Percentiles rank a stretch among this genome's conserved stretches.
phyloP scores from a whole-genome alignment of 1,284 basidiomycete species.

The Ceratobasidium sp. region DNA sequence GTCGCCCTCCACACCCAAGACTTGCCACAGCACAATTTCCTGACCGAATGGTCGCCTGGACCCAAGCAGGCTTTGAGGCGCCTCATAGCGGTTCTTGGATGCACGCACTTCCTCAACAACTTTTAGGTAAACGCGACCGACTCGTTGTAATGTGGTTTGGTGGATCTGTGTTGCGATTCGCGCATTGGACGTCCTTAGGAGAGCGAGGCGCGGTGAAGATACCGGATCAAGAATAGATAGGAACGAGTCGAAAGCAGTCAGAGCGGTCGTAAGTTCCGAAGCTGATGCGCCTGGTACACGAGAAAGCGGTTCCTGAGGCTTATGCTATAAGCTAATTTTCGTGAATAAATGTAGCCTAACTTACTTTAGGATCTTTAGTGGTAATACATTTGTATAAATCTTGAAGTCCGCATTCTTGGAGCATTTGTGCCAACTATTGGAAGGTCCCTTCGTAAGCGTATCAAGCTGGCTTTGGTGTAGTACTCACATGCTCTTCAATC shows the following conservation, averaged over 20 bases:
- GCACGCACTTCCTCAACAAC: slow-evolving; percentile 80
- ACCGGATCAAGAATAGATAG: slow-evolving; percentile 71
- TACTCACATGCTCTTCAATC: slow-evolving; percentile 83
- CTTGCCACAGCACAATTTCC: slow-evolving; percentile 73
- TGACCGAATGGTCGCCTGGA: slow-evolving; percentile 84
- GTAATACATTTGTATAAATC: slow-evolving; percentile 69
- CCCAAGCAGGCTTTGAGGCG: slow-evolving; percentile 85
- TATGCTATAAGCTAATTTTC: neutral
- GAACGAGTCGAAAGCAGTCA: slow-evolving; percentile 73
- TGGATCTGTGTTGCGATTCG: slow-evolving; percentile 76
- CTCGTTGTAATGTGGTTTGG: slow-evolving; percentile 71
- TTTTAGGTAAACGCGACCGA: slow-evolving; percentile 73
- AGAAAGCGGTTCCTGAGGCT: slow-evolving; percentile 63
- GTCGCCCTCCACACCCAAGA: slow-evolving; percentile 68
- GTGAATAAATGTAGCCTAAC: slow-evolving; percentile 48
- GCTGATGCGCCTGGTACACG: slow-evolving; percentile 68
- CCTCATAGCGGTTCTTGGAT: slow-evolving; percentile 85
- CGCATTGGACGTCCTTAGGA: slow-evolving; percentile 67
- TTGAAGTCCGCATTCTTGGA: slow-evolving; percentile 79
- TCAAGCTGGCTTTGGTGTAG: neutral
- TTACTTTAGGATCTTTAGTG: slow-evolving; percentile 64
- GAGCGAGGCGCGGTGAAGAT: slow-evolving; percentile 69
- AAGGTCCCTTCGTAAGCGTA: slow-evolving; percentile 5
- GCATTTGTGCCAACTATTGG: slow-evolving; percentile 72
- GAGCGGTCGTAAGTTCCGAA: slow-evolving; percentile 62